Percentiles rank a stretch among this genome's conserved stretches.
Evolutionary conservation across 1,284 basidiomycete species (phyloP).

Genomic region (Apiotrichum gracile): DNA sequence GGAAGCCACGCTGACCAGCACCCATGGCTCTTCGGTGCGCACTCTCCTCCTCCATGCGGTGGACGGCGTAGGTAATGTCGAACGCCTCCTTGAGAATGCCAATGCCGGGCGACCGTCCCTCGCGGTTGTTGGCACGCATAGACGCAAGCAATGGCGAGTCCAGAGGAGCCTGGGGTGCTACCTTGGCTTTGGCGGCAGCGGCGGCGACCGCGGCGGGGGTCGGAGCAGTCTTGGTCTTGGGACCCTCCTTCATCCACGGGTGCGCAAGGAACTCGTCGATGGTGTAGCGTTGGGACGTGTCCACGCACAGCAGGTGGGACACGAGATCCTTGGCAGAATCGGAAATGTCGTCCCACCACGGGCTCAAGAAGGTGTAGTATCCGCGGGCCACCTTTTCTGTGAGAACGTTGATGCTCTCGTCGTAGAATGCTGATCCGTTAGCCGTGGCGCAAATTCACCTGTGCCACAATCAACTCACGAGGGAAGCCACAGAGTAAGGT

Average conservation of each 20-base stretch:
- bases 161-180: constrained; percentile 55
- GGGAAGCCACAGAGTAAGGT: constrained; percentile 98
- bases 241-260: constrained; percentile 65
- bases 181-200: constrained; percentile 37
- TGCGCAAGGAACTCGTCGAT: constrained; percentile 97
- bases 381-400: constrained; percentile 98
- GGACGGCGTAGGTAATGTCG: constrained; percentile 97
- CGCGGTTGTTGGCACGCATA: constrained; percentile 62
- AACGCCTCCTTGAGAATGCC: constrained; percentile 95
- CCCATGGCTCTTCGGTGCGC: constrained; percentile 74
- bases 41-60: constrained; percentile 98
- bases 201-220: constrained; percentile 43
- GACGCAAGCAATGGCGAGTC: constrained; percentile 88
- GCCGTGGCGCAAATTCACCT: background rate
- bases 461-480: no score
- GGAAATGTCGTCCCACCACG: constrained; percentile 99
- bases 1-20: constrained; percentile 70
- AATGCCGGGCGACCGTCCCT: constrained; percentile 85
- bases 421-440: constrained; percentile 74
- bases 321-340: constrained; percentile 88
- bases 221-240: background rate
- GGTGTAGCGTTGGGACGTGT: constrained; percentile 89
- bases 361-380: constrained; percentile 96
- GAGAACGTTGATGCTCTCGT: constrained; percentile 95
- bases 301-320: constrained; percentile 88